phyloP scores from a whole-genome alignment of 2,329 filamentous ascomycete genomes.

The Diaporthe humulicola region DNA sequence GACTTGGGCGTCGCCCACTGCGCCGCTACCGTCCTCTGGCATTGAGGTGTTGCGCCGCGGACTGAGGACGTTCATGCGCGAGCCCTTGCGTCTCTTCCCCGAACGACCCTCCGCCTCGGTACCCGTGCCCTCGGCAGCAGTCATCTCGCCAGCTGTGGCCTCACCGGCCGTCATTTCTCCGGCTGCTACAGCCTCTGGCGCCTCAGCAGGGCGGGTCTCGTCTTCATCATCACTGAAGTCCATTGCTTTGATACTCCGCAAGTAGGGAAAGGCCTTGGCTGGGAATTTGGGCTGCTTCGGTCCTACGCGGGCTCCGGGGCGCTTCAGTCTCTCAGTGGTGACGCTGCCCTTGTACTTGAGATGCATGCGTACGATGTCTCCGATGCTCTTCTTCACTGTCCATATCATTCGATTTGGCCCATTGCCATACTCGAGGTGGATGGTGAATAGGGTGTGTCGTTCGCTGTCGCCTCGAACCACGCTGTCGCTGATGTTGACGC shows the following conservation, averaged over 20 bases:
- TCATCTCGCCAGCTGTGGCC: conserved; percentile 61
- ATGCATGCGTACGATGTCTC: conserved; percentile 93
- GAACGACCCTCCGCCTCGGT: conserved; percentile 75
- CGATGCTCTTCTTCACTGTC: conserved; percentile 88
- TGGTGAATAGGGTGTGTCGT: conserved; percentile 87
- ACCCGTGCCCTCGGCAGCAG: conserved; percentile 73
- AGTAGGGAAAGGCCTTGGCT: conserved; percentile 88
- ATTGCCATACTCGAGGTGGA: conserved; percentile 96
- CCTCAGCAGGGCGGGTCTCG: conserved; percentile 54
- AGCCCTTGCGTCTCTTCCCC: conserved; percentile 58
- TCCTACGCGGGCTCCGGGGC: conserved; percentile 73
- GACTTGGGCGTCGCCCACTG: conserved; percentile 48
- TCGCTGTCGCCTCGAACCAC: conserved; percentile 72
- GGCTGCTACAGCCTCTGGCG: neutral
- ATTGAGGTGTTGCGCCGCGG: conserved; percentile 68
- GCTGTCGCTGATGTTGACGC: conserved; percentile 88
- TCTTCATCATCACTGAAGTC: conserved; percentile 85
- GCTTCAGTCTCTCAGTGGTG: conserved; percentile 79
- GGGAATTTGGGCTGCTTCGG: conserved; percentile 93
- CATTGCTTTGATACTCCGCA: conserved; percentile 83
- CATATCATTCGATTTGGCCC: conserved; percentile 97
- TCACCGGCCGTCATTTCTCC: conserved; percentile 53
- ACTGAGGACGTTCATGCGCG: conserved; percentile 66
- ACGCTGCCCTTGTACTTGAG: conserved; percentile 91
- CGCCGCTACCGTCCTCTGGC: conserved; percentile 61